Conservation (phyloP, 2,329 filamentous ascomycete species). For the Cladophialophora immunda region DNA sequence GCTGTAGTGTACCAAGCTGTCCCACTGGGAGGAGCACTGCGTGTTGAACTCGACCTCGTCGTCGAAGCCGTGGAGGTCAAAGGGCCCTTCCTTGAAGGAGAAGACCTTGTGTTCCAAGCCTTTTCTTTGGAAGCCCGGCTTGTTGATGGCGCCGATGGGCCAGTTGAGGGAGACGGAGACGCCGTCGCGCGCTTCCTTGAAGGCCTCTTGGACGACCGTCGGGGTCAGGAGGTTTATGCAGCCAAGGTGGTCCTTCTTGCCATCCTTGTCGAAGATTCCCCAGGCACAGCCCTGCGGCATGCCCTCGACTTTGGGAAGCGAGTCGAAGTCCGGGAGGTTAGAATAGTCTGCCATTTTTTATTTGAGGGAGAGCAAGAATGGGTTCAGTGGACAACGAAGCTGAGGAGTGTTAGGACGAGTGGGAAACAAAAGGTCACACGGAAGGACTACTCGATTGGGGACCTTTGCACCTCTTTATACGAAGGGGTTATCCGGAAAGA, state of each 20-base stretch:
- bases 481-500: background rate
- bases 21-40: slow-evolving; percentile 59
- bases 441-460: background rate
- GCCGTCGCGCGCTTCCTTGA: slow-evolving; percentile 65
- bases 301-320: slow-evolving; percentile 61
- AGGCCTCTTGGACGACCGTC: slow-evolving; percentile 60
- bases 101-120: slow-evolving; percentile 34
- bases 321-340: slow-evolving; percentile 52
- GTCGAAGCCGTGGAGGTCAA: slow-evolving; percentile 46
- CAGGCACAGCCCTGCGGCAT: slow-evolving; percentile 58
- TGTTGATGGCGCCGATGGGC: slow-evolving; percentile 52
- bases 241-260: slow-evolving; percentile 64
- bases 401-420: background rate
- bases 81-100: slow-evolving; percentile 31
- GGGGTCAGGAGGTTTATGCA: slow-evolving; percentile 69
- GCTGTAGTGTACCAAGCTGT: slow-evolving; percentile 50
- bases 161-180: slow-evolving; percentile 62
- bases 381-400: background rate
- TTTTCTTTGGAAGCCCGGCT: slow-evolving; percentile 30
- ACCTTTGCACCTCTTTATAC: background rate
- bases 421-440: background rate
- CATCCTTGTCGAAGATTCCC: slow-evolving; percentile 64
- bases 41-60: slow-evolving; percentile 59
- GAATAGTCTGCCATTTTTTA: slow-evolving; percentile 35
- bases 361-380: background rate